Conservation (phyloP, 2,329 filamentous ascomycete genomes). For the Graphiopsis chlorocephala region DNA sequence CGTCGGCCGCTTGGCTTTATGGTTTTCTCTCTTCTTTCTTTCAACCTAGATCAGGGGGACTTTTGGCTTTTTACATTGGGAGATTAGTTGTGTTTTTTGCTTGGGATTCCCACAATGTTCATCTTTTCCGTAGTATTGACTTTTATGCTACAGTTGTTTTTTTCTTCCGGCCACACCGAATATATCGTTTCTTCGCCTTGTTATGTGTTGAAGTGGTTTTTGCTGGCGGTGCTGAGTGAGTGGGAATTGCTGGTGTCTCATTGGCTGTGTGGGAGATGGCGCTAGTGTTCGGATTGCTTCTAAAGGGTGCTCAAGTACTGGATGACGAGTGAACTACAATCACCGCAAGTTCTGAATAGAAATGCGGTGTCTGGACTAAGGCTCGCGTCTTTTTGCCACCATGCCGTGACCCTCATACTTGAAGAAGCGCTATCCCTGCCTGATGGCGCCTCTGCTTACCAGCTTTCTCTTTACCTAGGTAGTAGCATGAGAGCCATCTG, state of each 20-base stretch:
- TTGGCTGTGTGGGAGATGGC: neutral
- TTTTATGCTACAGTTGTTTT: neutral
- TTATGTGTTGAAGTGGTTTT: too few species aligned
- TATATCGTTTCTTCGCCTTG: neutral
- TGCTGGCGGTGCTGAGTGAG: neutral
- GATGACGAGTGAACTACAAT: neutral
- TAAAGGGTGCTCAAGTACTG: neutral
- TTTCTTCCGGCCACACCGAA: neutral
- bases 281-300: neutral
- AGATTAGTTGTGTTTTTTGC: neutral
- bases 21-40: neutral
- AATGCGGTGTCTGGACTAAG: neutral
- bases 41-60: conserved; percentile 6
- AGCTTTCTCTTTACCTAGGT: too few species aligned
- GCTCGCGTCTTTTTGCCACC: neutral
- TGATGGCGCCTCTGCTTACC: too few species aligned
- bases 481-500: too few species aligned
- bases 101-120: conserved; percentile 1
- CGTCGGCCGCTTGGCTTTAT: neutral
- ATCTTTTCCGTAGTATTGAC: neutral
- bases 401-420: too few species aligned
- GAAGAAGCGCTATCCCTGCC: too few species aligned
- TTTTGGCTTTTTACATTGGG: neutral
- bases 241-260: neutral
- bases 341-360: neutral